Evolutionary conservation across 345 rosid species (phyloP).

Genomic region (Lumnitzera racemosa): DNA sequence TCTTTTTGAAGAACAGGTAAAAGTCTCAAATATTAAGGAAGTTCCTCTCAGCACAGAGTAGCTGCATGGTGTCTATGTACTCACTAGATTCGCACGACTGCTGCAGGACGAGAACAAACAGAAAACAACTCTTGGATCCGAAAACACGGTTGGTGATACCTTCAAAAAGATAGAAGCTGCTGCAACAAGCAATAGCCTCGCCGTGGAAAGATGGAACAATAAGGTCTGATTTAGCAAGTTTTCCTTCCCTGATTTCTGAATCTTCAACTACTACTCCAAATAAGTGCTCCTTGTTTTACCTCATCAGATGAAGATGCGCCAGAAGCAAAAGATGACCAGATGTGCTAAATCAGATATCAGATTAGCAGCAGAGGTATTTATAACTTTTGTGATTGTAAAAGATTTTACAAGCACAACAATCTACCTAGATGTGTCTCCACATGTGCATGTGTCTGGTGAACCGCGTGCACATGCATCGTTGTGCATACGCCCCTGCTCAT

Average conservation of each 20-base stretch:
- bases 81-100: conserved; percentile 1
- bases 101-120: conserved; percentile 58
- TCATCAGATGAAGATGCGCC: conserved; percentile 62
- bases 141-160: conserved; percentile 60
- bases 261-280: background rate
- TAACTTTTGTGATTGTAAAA: no score
- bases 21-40: background rate
- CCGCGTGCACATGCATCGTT: no score
- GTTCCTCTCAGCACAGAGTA: no score
- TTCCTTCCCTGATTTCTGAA: background rate
- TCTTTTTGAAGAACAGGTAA: conserved; percentile 81
- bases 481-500: no score
- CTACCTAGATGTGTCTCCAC: no score
- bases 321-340: conserved; percentile 44
- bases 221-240: conserved; percentile 31
- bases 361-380: conserved; percentile 71
- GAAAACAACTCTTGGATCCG: conserved; percentile 66
- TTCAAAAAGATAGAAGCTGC: conserved; percentile 85
- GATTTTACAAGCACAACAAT: no score
- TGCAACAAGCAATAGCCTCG: conserved; percentile 55
- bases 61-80: background rate
- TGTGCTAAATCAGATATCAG: conserved; percentile 47
- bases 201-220: conserved; percentile 52
- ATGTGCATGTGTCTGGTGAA: no score
- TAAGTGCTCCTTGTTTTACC: background rate